Evolutionary conservation across 2,329 filamentous ascomycete genomes (phyloP).

Genomic region (Pseudocercospora fijiensis): DNA sequence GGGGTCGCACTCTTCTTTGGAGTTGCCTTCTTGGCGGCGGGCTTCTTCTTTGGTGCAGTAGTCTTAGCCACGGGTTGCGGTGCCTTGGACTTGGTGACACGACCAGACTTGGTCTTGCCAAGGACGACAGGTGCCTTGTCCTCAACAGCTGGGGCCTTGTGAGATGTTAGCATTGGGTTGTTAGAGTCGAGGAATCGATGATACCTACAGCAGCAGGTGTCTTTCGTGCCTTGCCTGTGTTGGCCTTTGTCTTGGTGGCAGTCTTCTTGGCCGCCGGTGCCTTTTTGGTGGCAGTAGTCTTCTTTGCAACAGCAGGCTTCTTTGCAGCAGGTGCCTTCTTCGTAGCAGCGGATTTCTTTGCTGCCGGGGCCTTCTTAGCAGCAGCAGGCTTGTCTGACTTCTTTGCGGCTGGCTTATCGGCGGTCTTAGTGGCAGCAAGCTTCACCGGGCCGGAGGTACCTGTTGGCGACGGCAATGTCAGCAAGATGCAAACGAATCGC

Average conservation of each 20-base stretch:
- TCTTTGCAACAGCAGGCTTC: slow-evolving; percentile 55
- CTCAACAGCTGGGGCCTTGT: slow-evolving; percentile 63
- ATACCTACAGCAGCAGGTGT: slow-evolving; percentile 37
- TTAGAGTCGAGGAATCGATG: not conserved
- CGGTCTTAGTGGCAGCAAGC: slow-evolving; percentile 54
- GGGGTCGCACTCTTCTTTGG: slow-evolving; percentile 48
- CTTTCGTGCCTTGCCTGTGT: slow-evolving; percentile 49
- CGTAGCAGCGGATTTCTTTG: slow-evolving; percentile 52
- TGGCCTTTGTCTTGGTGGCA: slow-evolving; percentile 45
- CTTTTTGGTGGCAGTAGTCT: slow-evolving; percentile 46
- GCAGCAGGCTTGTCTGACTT: slow-evolving; percentile 41
- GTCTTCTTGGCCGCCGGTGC: slow-evolving; percentile 46
- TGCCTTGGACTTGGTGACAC: slow-evolving; percentile 69
- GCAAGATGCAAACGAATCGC: slow-evolving; percentile 17
- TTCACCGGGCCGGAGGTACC: slow-evolving; percentile 87
- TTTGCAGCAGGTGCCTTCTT: slow-evolving; percentile 47
- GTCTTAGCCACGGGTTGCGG: slow-evolving; percentile 50
- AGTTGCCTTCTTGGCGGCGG: slow-evolving; percentile 44
- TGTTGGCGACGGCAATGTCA: slow-evolving; percentile 41
- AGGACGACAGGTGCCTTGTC: slow-evolving; percentile 67
- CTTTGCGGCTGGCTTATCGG: slow-evolving; percentile 44
- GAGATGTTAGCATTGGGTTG: slow-evolving; percentile 20
- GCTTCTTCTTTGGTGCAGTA: slow-evolving; percentile 39
- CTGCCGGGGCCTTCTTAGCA: slow-evolving; percentile 40
- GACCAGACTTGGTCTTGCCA: slow-evolving; percentile 81